Evolutionary conservation across 2,329 filamentous ascomycete genomes (phyloP).

Genomic region (Fusarium newnesense): DNA sequence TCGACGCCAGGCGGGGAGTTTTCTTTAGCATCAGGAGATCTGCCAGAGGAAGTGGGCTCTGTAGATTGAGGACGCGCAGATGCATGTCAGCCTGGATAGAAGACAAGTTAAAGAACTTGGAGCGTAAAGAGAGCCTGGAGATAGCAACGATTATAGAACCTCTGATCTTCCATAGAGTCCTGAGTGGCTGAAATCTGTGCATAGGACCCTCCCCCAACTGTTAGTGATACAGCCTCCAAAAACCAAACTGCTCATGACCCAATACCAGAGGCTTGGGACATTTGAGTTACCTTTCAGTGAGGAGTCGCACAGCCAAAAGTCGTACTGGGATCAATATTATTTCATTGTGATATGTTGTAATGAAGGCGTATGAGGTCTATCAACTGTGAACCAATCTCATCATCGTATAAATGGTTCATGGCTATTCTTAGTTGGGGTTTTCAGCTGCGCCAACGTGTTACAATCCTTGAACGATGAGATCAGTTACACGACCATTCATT

Average conservation of each 20-base stretch:
- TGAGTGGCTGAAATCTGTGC: background rate
- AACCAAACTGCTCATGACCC: background rate
- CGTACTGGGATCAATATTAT: background rate
- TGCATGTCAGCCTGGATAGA: conserved; percentile 17
- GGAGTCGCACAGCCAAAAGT: background rate
- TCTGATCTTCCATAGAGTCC: background rate
- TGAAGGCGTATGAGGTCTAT: background rate
- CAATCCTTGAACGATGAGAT: background rate
- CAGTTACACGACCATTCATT: background rate
- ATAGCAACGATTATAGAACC: background rate
- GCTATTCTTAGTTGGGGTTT: background rate
- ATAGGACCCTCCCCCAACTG: background rate
- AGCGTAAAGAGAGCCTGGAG: background rate
- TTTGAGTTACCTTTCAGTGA: background rate
- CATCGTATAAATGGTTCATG: background rate
- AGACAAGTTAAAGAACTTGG: background rate
- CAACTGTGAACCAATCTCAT: background rate
- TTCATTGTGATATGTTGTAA: background rate
- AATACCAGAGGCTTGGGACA: background rate
- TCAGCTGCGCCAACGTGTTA: background rate
- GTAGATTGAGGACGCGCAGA: conserved; percentile 34
- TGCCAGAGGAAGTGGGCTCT: conserved; percentile 35
- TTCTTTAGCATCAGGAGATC: conserved; percentile 15
- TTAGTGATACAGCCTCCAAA: background rate
- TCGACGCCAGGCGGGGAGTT: conserved; percentile 11